Percentiles rank a stretch among this genome's conserved stretches.
Conservation (phyloP, 2,329 filamentous ascomycete species). For the Geosmithia putterillii region DNA sequence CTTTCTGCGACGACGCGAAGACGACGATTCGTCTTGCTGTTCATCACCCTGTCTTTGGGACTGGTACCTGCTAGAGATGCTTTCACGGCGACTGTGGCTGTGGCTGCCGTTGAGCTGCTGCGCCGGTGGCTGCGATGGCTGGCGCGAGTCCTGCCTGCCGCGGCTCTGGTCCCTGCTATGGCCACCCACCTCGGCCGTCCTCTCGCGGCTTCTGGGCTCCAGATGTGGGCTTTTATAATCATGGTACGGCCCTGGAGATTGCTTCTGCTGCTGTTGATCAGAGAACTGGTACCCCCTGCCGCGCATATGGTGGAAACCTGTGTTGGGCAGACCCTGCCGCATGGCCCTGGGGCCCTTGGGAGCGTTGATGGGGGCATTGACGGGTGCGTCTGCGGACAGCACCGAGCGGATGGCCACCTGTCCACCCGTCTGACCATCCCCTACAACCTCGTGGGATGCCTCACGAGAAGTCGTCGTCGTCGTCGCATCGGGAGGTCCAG, state of each 20-base stretch:
- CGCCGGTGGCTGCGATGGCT: constrained; percentile 12
- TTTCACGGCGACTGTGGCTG: constrained; percentile 30
- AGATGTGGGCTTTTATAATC: constrained; percentile 19
- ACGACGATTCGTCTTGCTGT: constrained; percentile 7
- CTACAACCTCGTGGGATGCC: constrained; percentile 11
- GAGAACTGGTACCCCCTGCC: constrained; percentile 36
- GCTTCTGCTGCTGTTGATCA: constrained; percentile 15
- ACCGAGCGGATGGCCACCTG: constrained; percentile 17
- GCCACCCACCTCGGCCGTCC: constrained; percentile 12
- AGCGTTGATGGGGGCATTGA: constrained; percentile 51
- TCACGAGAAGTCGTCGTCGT: constrained; percentile 12
- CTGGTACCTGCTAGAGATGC: constrained; percentile 30
- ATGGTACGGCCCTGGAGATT: no score
- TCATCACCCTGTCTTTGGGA: not conserved
- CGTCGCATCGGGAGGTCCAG: not conserved
- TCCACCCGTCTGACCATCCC: constrained; percentile 6
- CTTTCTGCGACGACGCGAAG: constrained; percentile 36
- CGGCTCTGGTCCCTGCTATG: constrained; percentile 7
- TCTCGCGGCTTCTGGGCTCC: constrained; percentile 11
- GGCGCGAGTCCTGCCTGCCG: constrained; percentile 2
- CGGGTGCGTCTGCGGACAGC: constrained; percentile 11
- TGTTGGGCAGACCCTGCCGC: constrained; percentile 78
- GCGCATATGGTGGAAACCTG: constrained; percentile 55
- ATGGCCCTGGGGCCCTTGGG: constrained; percentile 92
- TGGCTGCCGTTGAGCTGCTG: constrained; percentile 17